Conservation (phyloP, 768 basidiomycete species). For the Crassisporium funariophilum region DNA sequence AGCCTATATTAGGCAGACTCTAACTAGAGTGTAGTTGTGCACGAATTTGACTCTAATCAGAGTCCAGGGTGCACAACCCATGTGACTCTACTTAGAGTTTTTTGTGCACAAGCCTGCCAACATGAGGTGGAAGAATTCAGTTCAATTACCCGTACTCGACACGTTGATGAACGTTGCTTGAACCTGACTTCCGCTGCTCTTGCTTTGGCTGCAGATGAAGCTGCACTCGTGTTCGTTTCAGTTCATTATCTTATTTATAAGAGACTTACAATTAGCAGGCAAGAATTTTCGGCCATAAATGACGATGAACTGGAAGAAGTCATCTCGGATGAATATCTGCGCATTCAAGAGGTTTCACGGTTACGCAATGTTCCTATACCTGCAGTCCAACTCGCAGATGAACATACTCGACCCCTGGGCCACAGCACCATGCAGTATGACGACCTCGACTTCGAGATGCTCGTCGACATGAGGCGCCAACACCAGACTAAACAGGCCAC, state of each 20-base stretch:
- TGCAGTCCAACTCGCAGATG: background rate
- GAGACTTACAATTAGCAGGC: background rate
- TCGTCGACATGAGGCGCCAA: constrained; percentile 8
- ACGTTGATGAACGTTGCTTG: background rate
- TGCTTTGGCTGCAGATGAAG: constrained; percentile 3
- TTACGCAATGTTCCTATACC: background rate
- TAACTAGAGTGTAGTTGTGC: too few species aligned
- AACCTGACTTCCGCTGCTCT: constrained; percentile 6
- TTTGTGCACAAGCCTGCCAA: too few species aligned
- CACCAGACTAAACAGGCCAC: constrained; percentile 24
- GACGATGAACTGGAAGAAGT: background rate
- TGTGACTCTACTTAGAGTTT: too few species aligned
- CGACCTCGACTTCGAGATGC: constrained; percentile 4
- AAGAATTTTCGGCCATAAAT: background rate
- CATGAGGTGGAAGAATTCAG: too few species aligned
- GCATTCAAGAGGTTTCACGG: background rate
- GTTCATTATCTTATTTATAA: background rate
- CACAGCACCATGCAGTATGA: background rate
- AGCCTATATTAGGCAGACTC: too few species aligned
- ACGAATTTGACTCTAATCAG: too few species aligned
- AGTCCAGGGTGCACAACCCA: too few species aligned
- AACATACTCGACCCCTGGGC: background rate
- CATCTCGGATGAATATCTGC: constrained; percentile 1
- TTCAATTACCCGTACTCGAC: background rate
- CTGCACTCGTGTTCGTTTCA: constrained; percentile 3